phyloP scores from a whole-genome alignment of 78 protist species.

The Anaeramoeba flamelloides region DNA sequence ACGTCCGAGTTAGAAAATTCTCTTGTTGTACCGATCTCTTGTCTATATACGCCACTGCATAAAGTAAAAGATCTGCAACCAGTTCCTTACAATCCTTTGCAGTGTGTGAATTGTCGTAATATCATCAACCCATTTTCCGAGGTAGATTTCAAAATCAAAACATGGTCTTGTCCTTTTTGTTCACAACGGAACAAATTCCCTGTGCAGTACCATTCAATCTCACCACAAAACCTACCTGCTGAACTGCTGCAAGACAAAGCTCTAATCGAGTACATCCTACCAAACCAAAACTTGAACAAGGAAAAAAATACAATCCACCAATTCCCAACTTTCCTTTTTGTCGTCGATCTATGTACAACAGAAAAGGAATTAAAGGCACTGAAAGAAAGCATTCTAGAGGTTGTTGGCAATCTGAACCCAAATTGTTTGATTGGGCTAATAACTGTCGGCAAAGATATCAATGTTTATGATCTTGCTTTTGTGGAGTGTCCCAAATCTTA shows the following conservation, averaged over 20 bases:
- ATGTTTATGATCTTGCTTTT: neutral
- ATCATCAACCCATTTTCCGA: neutral
- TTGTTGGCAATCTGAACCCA: conserved; percentile 55
- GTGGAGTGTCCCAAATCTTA: neutral
- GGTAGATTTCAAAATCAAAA: neutral
- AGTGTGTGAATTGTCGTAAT: neutral
- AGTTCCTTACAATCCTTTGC: neutral
- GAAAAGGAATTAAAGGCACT: conserved; percentile 64
- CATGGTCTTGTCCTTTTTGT: conserved; percentile 79
- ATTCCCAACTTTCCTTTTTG: no score
- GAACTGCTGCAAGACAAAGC: conserved; percentile 49
- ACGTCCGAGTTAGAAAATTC: no score
- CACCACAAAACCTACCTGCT: conserved; percentile 55
- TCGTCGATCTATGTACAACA: conserved; percentile 64
- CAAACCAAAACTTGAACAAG: conserved; percentile 40
- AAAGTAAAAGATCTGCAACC: no score
- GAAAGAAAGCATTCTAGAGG: conserved; percentile 55
- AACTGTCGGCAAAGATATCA: conserved; percentile 76
- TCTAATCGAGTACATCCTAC: neutral
- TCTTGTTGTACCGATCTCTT: no score
- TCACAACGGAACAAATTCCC: conserved; percentile 71
- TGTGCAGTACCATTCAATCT: conserved; percentile 51
- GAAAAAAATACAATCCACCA: no score
- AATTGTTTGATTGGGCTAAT: conserved; percentile 73
- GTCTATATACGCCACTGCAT: no score